These are phyloP conservation scores for Metschnikowia hibisci DNA, from an alignment of 805 yeast genomes.

Conservation along the genomic window DNA sequence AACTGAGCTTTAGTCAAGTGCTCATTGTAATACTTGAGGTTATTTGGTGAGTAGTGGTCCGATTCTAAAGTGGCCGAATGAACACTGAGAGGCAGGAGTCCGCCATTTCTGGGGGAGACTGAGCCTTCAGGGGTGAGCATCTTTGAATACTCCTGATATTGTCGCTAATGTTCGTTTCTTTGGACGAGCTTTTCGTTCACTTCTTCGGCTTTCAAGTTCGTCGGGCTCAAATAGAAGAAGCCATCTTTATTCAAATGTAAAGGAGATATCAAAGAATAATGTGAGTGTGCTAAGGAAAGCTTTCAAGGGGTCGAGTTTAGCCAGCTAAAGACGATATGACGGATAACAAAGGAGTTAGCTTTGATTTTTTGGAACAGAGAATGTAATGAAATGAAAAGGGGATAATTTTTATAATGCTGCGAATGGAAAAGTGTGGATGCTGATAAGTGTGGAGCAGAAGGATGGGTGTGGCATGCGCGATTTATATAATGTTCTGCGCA, in stretches of 20 bases:
- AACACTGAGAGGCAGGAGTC: constrained; percentile 7
- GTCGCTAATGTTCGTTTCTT: neutral
- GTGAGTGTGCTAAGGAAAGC: too few relatives aligned
- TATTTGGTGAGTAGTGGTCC: constrained; percentile 29
- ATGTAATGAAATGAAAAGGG: neutral
- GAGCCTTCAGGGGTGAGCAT: constrained; percentile 16
- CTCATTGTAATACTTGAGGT: constrained; percentile 37
- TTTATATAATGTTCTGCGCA: constrained; percentile 6
- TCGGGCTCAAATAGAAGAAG: constrained; percentile 6
- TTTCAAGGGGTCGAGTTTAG: constrained; percentile 1
- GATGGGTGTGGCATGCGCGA: constrained; percentile 2
- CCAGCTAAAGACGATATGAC: constrained; percentile 3
- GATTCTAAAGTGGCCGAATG: constrained; percentile 12
- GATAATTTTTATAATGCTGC: neutral
- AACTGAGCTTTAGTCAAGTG: constrained; percentile 39
- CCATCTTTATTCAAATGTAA: constrained; percentile 3
- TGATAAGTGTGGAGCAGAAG: neutral
- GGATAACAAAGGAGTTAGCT: neutral
- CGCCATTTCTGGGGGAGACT: constrained; percentile 11
- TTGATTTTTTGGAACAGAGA: too few relatives aligned
- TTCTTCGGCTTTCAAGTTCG: constrained; percentile 2
- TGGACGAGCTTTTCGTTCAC: neutral
- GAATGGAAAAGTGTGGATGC: constrained; percentile 2
- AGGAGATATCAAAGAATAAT: neutral
- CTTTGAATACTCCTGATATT: neutral